These are phyloP conservation scores for Phytophthora constricta DNA, from an alignment of 352 stramenopile species.

Conservation along the genomic window DNA sequence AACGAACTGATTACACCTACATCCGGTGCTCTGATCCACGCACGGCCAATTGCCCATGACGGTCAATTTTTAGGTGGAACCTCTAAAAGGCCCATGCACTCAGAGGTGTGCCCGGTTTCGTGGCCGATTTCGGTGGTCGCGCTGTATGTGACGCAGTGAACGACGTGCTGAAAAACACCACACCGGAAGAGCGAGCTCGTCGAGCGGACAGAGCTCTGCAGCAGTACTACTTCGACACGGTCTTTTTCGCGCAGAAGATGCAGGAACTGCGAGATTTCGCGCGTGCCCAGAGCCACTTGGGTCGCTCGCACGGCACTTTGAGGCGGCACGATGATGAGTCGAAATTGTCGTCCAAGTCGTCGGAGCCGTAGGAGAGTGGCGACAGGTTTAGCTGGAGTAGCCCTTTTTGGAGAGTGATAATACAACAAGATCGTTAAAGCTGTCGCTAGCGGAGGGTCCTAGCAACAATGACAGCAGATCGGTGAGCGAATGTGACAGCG, in stretches of 20 bases:
- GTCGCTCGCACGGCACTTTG: slow-evolving; percentile 23
- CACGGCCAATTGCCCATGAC: slow-evolving; percentile 21
- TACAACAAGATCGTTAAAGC: background rate
- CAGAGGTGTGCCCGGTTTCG: slow-evolving; percentile 44
- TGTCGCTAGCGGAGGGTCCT: background rate
- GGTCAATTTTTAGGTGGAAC: slow-evolving; percentile 47
- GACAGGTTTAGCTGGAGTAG: slow-evolving; percentile 11
- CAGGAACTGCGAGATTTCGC: slow-evolving; percentile 47
- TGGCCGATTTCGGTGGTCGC: slow-evolving; percentile 40
- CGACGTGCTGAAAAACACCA: slow-evolving; percentile 40
- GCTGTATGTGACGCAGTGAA: slow-evolving; percentile 56
- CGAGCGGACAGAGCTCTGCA: slow-evolving; percentile 47
- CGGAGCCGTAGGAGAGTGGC: background rate
- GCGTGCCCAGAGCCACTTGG: slow-evolving; percentile 31
- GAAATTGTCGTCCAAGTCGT: background rate
- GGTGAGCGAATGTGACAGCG: too few relatives aligned
- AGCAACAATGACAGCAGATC: too few relatives aligned
- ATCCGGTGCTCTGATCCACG: slow-evolving; percentile 49
- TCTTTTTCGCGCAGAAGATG: slow-evolving; percentile 71
- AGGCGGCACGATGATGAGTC: slow-evolving; percentile 23
- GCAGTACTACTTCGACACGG: slow-evolving; percentile 69
- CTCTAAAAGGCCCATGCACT: slow-evolving; percentile 41
- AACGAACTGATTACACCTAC: slow-evolving; percentile 59
- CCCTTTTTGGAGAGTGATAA: background rate
- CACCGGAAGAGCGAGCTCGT: slow-evolving; percentile 34